Base-by-base conservation (phyloP, 495 filamentous ascomycete species). In the Penicillium goetzii region DNA sequence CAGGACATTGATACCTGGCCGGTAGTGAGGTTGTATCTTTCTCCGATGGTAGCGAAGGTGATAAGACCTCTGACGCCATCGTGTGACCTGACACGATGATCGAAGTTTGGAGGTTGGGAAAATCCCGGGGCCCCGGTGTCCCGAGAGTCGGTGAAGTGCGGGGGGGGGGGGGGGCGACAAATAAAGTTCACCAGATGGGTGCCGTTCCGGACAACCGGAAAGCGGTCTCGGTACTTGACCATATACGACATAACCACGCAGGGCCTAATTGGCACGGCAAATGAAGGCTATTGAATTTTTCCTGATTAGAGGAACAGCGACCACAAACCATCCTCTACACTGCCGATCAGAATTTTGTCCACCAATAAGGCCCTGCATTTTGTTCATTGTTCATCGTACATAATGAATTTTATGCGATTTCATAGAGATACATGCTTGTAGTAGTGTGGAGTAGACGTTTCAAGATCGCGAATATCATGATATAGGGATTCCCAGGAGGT, bases 1-100 rank as follows among this genome's bases (percentile, higher is more conserved):
- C 25, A 23, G 47, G 32, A 34, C 68, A 71, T 36, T 64, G 60
- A 43, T 69, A 72, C 23, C 59, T 68, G 19, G 43, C 43, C 7
- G 28, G 28, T 6, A 21, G 28, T n/a, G 59, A 30, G 8, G 26
- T 15, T 49, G 30, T 21, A n/a, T 58, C 43, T 7, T 52, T 43
- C 5, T 32, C n/a, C 5, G 19, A n/a, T 0, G 11, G 8, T 43
- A 11, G 25, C 4, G 21, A 19, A 7, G 53, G 23, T 17, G 23
- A n/a, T 15, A 19, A 10, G 2, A 32, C 14, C 9, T 51, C 54
- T 11, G 40, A 26, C 30, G 54, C 40, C 60, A 62, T 62, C 2
- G 28, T 21, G 38, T 21, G n/a, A n/a, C n/a, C 8, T 21, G 17
- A 2, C 21, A 5, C 6, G 17, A 9, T 19, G 19, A 47, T 47